Percentiles rank a stretch among this genome's conserved stretches.
phyloP scores from a whole-genome alignment of 306 rosid species.

The Pueraria montana region DNA sequence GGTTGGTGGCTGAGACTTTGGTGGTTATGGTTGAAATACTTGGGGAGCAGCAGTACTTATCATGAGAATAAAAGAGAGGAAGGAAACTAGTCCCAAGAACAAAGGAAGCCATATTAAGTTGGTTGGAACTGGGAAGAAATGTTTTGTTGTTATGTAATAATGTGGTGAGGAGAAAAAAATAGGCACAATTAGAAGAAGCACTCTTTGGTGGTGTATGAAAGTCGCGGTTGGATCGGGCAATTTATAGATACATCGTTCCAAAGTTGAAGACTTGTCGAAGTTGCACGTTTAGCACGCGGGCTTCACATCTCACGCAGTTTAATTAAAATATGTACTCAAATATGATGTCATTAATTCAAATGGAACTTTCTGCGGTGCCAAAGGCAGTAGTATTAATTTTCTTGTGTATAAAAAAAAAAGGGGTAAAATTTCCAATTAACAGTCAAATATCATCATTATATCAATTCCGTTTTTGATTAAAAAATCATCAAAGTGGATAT shows the following conservation, averaged over 20 bases:
- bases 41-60: conserved; percentile 26
- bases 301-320: background rate
- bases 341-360: background rate
- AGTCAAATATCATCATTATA: no score
- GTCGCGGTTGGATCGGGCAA: background rate
- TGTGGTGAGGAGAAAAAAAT: background rate
- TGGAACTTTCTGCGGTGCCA: no score
- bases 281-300: background rate
- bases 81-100: conserved; percentile 52
- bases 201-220: background rate
- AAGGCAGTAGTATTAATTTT: no score
- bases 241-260: background rate
- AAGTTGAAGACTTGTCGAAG: background rate
- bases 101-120: conserved; percentile 53
- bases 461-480: no score
- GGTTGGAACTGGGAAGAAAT: background rate
- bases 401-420: no score
- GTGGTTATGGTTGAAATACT: conserved; percentile 17
- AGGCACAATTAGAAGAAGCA: background rate
- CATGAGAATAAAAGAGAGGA: conserved; percentile 43
- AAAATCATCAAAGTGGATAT: no score
- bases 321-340: background rate
- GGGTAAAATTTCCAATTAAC: no score
- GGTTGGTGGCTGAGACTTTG: conserved; percentile 21
- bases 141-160: background rate